Evolutionary conservation across 768 basidiomycete species (phyloP), one percentile per base, ranked within the genome.

Genomic region (Boletus coccyginus): DNA sequence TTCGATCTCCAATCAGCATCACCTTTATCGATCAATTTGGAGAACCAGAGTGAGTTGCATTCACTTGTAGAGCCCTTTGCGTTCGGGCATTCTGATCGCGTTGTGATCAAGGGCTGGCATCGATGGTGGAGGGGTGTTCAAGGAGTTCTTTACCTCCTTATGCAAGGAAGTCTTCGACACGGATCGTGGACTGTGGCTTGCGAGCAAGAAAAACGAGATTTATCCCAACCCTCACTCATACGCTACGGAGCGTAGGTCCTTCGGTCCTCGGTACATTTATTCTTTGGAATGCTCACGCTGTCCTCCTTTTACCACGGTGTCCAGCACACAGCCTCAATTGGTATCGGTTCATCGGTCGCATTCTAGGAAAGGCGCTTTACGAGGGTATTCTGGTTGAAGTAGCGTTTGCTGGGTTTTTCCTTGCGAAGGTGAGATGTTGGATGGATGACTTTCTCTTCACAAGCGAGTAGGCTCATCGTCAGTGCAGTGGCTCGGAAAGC

Each of bases 51-150:
- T 94, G 66, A 71, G 88, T 76, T 12, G 32, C 13, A 36, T 19
- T 21, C 14, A 54, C 46, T 29, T 46, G 27, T 13, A 14, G 29
- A n/a, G 0, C 48, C 31, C 9, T 32, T 7, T 45, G 46, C 42
- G 13, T 43, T 17, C 9, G 19, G 12, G n/a, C 9, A 19, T 41
- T 29, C 49, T 67, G 14, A 69, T 42, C 10, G 12, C 5, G 4
- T 33, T 32, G 3, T 19, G 13, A 45, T 44, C 3, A 43, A 91
- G 90, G 70, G 86, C 88, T 17, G 96, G 95, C 0, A 96, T 98
- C 33, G 96, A 98, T 60, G 95, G 96, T 2, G 95, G 97, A 3
- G 97, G 97, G 0, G 87, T 98, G 6, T 98, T 97, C 78, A 99
- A 98, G 70, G 97, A 98, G 70, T 97, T 98, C 63, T 83, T 98